Percentiles rank a stretch among this genome's conserved stretches.
phyloP scores from a whole-genome alignment of 2,329 filamentous ascomycete genomes.

The Pestalotiopsis sp. region DNA sequence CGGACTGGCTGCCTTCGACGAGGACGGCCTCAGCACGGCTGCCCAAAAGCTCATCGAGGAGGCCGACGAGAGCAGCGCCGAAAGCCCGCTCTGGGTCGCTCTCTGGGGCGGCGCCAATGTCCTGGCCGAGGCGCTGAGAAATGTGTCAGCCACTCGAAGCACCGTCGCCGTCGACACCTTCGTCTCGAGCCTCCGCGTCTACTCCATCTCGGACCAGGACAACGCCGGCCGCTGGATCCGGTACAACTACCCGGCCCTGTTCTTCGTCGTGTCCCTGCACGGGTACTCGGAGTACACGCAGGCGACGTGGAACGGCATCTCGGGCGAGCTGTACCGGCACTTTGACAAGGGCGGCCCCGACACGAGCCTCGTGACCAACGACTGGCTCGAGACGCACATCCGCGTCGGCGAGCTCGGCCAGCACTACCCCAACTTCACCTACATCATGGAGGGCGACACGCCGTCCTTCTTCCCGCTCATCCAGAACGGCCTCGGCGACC shows the following conservation, averaged over 20 bases:
- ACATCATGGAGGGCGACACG: constrained; percentile 47
- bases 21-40: constrained; percentile 35
- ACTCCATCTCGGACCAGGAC: constrained; percentile 52
- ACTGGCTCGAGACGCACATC: constrained; percentile 48
- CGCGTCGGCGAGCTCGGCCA: constrained; percentile 38
- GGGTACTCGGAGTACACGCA: constrained; percentile 52
- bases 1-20: constrained; percentile 20
- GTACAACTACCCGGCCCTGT: constrained; percentile 43
- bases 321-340: constrained; percentile 7
- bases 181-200: constrained; percentile 34
- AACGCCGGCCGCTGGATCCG: constrained; percentile 50
- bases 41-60: constrained; percentile 28
- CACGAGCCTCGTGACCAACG: constrained; percentile 32
- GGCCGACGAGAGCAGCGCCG: constrained; percentile 24
- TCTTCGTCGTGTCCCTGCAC: constrained; percentile 49
- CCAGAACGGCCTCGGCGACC: constrained; percentile 41
- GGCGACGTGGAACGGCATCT: constrained; percentile 57
- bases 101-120: constrained; percentile 51
- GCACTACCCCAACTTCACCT: constrained; percentile 40
- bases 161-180: constrained; percentile 23
- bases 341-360: constrained; percentile 21
- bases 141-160: constrained; percentile 32
- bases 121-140: constrained; percentile 44
- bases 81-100: constrained; percentile 46
- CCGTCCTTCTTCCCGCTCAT: constrained; percentile 43